Evolutionary conservation across 441 rosid species (phyloP).

Genomic region (Gossypium gossypioides): DNA sequence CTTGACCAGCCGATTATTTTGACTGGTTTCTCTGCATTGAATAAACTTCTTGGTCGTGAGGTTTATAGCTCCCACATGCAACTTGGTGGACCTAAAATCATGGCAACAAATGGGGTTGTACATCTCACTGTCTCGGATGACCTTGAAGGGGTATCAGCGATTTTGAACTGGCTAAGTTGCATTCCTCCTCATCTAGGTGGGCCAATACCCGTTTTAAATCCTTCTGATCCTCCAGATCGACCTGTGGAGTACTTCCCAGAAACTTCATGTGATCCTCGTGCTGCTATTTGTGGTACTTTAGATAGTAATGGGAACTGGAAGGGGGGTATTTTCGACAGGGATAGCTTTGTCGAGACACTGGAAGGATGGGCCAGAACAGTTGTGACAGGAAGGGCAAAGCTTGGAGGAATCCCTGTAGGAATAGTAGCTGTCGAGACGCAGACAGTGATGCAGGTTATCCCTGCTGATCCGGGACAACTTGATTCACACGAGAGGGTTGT

Average conservation of each 20-base stretch:
- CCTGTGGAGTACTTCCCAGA: conserved; percentile 80
- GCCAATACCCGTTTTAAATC: conserved; percentile 52
- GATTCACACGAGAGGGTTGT: conserved; percentile 98
- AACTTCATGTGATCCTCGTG: conserved; percentile 91
- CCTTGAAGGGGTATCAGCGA: conserved; percentile 86
- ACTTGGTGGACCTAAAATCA: conserved; percentile 98
- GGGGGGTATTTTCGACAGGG: conserved; percentile 91
- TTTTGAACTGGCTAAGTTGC: conserved; percentile 90
- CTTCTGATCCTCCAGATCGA: conserved; percentile 77
- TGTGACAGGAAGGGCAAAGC: conserved; percentile 97
- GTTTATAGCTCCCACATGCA: conserved; percentile 99
- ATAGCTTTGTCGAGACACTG: conserved; percentile 84
- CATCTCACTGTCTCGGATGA: conserved; percentile 96
- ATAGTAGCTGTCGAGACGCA: conserved; percentile 99
- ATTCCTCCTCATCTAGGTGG: conserved; percentile 75
- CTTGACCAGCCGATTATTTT: conserved; percentile 97
- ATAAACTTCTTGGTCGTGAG: conserved; percentile 98
- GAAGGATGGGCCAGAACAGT: conserved; percentile 99
- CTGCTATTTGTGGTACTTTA: conserved; percentile 66
- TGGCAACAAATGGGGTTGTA: conserved; percentile 98
- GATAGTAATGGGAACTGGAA: conserved; percentile 74
- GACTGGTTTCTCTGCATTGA: conserved; percentile 95
- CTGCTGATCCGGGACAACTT: conserved; percentile 98
- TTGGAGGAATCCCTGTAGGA: conserved; percentile 96
- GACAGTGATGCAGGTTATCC: conserved; percentile 95